Evolutionary conservation across 2,329 filamentous ascomycete species (phyloP).

Genomic region (Monascus ruber): DNA sequence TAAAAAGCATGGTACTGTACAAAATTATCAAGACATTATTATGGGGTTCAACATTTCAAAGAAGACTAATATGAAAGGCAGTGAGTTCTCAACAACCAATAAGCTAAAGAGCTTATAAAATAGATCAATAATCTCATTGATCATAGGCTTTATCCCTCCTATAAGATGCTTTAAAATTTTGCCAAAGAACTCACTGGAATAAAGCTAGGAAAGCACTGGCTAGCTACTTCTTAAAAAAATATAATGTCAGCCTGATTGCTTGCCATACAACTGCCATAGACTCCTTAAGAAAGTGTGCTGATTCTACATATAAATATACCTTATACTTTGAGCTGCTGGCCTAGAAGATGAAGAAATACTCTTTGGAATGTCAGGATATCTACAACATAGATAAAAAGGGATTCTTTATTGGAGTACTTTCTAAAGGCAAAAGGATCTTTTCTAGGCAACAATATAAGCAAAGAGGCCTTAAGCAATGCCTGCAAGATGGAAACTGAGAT

Average conservation of each 20-base stretch:
- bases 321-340: too few relatives aligned
- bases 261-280: too few relatives aligned
- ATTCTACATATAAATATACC: too few relatives aligned
- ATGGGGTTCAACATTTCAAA: neutral
- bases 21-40: too few relatives aligned
- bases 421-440: slow-evolving; percentile 6
- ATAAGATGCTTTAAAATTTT: neutral
- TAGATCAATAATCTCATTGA: neutral
- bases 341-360: too few relatives aligned
- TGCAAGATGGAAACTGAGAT: slow-evolving; percentile 10
- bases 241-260: neutral
- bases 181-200: neutral
- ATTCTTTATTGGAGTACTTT: neutral
- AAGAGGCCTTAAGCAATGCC: slow-evolving; percentile 1
- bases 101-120: neutral
- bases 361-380: too few relatives aligned
- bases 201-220: neutral
- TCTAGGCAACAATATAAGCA: slow-evolving; percentile 1
- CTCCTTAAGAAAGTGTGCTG: too few relatives aligned
- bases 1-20: too few relatives aligned
- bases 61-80: neutral
- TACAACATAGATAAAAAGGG: neutral
- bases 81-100: neutral
- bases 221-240: neutral
- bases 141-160: neutral